Evolutionary conservation across 495 filamentous ascomycete genomes (phyloP).

Genomic region (Lophiotrema nucula): DNA sequence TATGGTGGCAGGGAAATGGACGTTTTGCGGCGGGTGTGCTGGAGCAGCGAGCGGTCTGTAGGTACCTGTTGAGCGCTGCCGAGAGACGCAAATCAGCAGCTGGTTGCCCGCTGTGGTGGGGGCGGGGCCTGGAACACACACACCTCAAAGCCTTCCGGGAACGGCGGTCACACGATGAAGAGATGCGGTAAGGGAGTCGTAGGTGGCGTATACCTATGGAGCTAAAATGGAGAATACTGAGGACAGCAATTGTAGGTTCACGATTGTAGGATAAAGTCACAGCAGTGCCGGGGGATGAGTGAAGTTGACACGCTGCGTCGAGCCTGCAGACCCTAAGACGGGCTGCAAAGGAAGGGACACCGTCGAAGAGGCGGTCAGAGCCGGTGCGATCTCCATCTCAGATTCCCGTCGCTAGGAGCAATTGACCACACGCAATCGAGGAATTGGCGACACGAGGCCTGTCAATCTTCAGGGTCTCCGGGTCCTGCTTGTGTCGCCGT

Average conservation of each 20-base stretch:
- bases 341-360: too few relatives aligned
- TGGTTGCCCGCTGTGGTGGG: neutral
- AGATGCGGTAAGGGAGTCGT: neutral
- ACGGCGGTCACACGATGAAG: constrained; percentile 25
- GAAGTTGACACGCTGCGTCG: too few relatives aligned
- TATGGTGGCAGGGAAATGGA: constrained; percentile 4
- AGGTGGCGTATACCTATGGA: neutral
- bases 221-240: neutral
- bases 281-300: too few relatives aligned
- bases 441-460: too few relatives aligned
- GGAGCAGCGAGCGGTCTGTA: neutral
- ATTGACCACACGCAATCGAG: too few relatives aligned
- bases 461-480: too few relatives aligned
- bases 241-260: neutral
- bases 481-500: too few relatives aligned
- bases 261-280: too few relatives aligned
- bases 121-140: neutral
- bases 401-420: too few relatives aligned
- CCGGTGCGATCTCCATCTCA: too few relatives aligned
- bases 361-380: too few relatives aligned
- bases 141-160: neutral
- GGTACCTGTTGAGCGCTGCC: neutral
- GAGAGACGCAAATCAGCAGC: neutral
- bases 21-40: neutral
- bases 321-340: too few relatives aligned